Percentiles rank a stretch among this genome's conserved stretches.
Conservation (phyloP, 352 stramenopile genomes). For the Globisporangium nunn region DNA sequence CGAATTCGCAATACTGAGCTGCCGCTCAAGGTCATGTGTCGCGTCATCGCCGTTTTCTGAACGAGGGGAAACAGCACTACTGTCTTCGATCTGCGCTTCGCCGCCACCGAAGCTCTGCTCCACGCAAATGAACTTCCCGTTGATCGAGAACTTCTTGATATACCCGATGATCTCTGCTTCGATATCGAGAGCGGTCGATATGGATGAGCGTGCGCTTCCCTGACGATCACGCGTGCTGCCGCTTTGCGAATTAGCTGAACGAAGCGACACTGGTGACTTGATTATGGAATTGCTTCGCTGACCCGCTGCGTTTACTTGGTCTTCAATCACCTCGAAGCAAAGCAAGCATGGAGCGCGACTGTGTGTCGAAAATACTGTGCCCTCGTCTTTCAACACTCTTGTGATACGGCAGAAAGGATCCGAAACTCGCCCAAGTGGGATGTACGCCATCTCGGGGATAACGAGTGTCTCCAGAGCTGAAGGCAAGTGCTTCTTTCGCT, state of each 20-base stretch:
- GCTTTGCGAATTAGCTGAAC: slow-evolving; percentile 2
- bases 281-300: slow-evolving; percentile 19
- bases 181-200: slow-evolving; percentile 24
- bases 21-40: slow-evolving; percentile 7
- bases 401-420: slow-evolving; percentile 65
- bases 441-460: slow-evolving; percentile 70
- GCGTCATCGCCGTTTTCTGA: not conserved
- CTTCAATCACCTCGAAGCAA: slow-evolving; percentile 75
- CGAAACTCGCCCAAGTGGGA: slow-evolving; percentile 61
- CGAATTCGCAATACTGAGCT: slow-evolving; percentile 3
- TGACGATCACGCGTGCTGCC: not conserved
- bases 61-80: not conserved
- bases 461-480: slow-evolving; percentile 28
- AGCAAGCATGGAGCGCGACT: slow-evolving; percentile 63
- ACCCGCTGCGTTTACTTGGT: slow-evolving; percentile 53
- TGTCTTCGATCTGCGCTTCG: slow-evolving; percentile 16
- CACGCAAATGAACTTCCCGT: slow-evolving; percentile 45
- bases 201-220: slow-evolving; percentile 15
- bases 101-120: slow-evolving; percentile 18
- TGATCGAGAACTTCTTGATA: slow-evolving; percentile 58
- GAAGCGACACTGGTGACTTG: slow-evolving; percentile 4
- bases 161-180: slow-evolving; percentile 38
- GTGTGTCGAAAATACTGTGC: slow-evolving; percentile 78
- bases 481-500: slow-evolving; percentile 60
- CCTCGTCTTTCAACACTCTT: slow-evolving; percentile 60